Conservation (phyloP, 2,329 filamentous ascomycete genomes). For the Magnaporthales sp. region DNA sequence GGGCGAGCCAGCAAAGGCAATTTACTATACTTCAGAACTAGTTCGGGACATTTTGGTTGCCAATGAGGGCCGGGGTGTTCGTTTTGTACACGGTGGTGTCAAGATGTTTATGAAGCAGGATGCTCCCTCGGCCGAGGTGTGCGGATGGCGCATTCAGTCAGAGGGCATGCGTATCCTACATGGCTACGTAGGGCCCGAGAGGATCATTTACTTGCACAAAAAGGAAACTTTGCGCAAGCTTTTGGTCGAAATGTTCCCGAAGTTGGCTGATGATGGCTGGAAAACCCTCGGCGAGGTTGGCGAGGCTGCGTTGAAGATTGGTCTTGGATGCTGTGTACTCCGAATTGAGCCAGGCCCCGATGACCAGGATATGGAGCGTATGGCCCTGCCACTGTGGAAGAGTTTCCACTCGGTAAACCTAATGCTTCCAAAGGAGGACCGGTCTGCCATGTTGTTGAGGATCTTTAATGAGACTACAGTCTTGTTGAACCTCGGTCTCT, state of each 20-base stretch:
- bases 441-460: conserved; percentile 81
- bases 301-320: conserved; percentile 67
- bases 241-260: conserved; percentile 94
- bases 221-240: conserved; percentile 74
- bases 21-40: conserved; percentile 88
- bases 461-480: conserved; percentile 86
- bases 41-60: conserved; percentile 75
- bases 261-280: conserved; percentile 67
- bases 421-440: conserved; percentile 97
- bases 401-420: conserved; percentile 87
- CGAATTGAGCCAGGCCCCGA: conserved; percentile 66
- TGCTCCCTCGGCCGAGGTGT: conserved; percentile 75
- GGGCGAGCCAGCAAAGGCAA: conserved; percentile 82
- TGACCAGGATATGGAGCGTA: conserved; percentile 56
- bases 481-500: conserved; percentile 60
- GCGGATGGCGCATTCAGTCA: conserved; percentile 90
- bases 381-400: conserved; percentile 91
- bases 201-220: conserved; percentile 66
- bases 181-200: conserved; percentile 73
- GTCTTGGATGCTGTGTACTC: conserved; percentile 88
- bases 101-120: conserved; percentile 99
- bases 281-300: conserved; percentile 79
- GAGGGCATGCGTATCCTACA: conserved; percentile 89
- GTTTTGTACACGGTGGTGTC: conserved; percentile 92
- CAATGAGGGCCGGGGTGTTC: conserved; percentile 87